A percentile compares a stretch with the other conserved stretches of the same genome.
phyloP scores from a whole-genome alignment of 1,284 basidiomycete genomes.

The Rhodotorula sp. region DNA sequence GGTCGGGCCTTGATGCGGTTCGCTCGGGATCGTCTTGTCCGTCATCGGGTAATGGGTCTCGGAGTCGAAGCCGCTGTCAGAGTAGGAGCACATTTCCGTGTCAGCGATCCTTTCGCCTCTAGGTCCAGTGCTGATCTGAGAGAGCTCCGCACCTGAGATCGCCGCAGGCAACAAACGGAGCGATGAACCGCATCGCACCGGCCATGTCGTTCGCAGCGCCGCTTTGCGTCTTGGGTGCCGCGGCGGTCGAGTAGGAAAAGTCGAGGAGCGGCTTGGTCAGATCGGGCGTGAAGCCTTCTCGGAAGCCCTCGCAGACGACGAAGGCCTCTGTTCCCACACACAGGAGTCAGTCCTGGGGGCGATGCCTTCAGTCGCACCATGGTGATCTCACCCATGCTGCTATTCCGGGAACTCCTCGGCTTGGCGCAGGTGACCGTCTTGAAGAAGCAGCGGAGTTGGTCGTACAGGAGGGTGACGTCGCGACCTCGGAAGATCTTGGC shows the following conservation, averaged over 20 bases:
- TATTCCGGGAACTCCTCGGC: slow-evolving; percentile 49
- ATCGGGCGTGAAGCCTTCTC: slow-evolving; percentile 45
- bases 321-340: slow-evolving; percentile 54
- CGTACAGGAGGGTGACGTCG: slow-evolving; percentile 54
- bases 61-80: slow-evolving; percentile 41
- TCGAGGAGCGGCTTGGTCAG: slow-evolving; percentile 44
- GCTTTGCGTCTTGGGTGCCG: background rate
- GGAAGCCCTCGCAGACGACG: slow-evolving; percentile 57
- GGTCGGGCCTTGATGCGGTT: slow-evolving; percentile 38
- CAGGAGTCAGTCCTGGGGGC: background rate
- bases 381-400: slow-evolving; percentile 43
- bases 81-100: background rate
- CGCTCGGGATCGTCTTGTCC: background rate
- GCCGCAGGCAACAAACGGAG: slow-evolving; percentile 47
- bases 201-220: slow-evolving; percentile 21
- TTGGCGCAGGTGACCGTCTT: slow-evolving; percentile 51
- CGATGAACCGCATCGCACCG: slow-evolving; percentile 41
- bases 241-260: slow-evolving; percentile 34
- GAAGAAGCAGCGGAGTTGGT: slow-evolving; percentile 55
- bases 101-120: background rate
- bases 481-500: slow-evolving; percentile 60
- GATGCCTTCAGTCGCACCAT: background rate
- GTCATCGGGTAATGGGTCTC: slow-evolving; percentile 42
- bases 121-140: background rate
- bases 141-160: slow-evolving; percentile 42